phyloP scores from a whole-genome alignment of 148 eudicot species.

The Linanthus parryae region DNA sequence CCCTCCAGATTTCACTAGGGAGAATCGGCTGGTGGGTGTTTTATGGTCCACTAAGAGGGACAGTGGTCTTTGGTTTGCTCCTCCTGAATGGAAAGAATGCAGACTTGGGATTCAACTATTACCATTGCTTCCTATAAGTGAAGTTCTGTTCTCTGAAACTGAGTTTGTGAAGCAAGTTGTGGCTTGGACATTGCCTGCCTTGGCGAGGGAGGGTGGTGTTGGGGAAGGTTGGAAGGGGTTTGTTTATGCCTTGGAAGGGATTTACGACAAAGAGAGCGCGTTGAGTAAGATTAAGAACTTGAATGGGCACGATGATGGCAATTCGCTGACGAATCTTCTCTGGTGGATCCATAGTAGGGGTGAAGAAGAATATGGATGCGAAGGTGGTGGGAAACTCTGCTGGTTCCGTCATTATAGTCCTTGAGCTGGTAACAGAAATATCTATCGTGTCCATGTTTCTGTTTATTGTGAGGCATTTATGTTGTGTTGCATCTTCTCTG shows the following conservation, averaged over 20 bases:
- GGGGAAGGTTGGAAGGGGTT: constrained; percentile 71
- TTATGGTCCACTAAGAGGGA: constrained; percentile 81
- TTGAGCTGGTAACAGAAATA: constrained; percentile 13
- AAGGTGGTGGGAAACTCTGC: constrained; percentile 29
- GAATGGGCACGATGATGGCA: constrained; percentile 57
- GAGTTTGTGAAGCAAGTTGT: constrained; percentile 48
- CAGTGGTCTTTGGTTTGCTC: constrained; percentile 85
- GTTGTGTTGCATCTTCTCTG: too few relatives aligned
- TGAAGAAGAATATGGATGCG: constrained; percentile 22
- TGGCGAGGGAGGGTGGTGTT: constrained; percentile 46
- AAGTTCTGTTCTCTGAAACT: constrained; percentile 46
- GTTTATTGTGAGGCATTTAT: too few relatives aligned
- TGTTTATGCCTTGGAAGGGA: constrained; percentile 34
- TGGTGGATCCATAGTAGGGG: constrained; percentile 85
- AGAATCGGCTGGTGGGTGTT: constrained; percentile 62
- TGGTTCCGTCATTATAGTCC: constrained; percentile 58
- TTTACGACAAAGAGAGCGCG: constrained; percentile 46
- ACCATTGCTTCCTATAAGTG: constrained; percentile 55
- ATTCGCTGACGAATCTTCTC: constrained; percentile 47
- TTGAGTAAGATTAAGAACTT: constrained; percentile 38
- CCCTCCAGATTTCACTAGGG: constrained; percentile 41
- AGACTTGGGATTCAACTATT: constrained; percentile 78
- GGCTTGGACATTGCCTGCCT: constrained; percentile 56
- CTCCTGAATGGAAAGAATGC: constrained; percentile 70
- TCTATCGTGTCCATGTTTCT: constrained; percentile 5